A percentile compares a stretch with the other conserved stretches of the same genome.
Evolutionary conservation across 495 filamentous ascomycete genomes (phyloP).

Genomic region (Penicillium verhagenii): DNA sequence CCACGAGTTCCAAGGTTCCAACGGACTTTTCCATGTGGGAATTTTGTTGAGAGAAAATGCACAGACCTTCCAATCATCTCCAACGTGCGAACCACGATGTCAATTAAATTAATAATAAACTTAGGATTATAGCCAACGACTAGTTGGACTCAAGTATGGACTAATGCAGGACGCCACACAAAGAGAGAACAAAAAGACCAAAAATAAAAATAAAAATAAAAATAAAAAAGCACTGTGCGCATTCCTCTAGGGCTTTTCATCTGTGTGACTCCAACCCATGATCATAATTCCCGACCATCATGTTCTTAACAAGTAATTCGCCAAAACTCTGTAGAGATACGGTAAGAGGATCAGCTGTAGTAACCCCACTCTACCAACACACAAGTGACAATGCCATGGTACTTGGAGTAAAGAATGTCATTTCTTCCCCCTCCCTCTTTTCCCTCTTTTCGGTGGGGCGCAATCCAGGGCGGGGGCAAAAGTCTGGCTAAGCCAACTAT

Average conservation of each 20-base stretch:
- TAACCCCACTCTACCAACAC: too few species aligned
- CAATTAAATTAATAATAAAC: not conserved
- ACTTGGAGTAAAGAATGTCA: too few species aligned
- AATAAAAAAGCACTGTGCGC: not conserved
- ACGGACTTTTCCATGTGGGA: not conserved
- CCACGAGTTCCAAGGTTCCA: too few species aligned
- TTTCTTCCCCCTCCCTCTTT: not conserved
- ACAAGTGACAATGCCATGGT: too few species aligned
- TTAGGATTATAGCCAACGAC: not conserved
- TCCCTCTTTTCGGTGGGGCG: not conserved
- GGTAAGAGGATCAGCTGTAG: too few species aligned
- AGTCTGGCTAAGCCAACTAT: too few species aligned
- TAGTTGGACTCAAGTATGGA: too few species aligned
- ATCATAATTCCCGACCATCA: not conserved
- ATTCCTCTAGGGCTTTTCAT: not conserved
- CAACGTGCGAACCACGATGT: not conserved
- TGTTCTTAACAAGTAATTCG: not conserved
- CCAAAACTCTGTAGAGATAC: not conserved
- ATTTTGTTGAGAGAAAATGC: not conserved
- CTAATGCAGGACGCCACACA: too few species aligned
- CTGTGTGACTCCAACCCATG: not conserved
- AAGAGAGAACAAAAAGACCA: too few species aligned
- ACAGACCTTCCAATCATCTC: not conserved
- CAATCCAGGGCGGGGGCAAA: not conserved
- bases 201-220: too few species aligned